A percentile compares a stretch with the other conserved stretches of the same genome.
phyloP scores from a whole-genome alignment of 2,329 filamentous ascomycete species.

The Zymoseptoria pseudotritici region DNA sequence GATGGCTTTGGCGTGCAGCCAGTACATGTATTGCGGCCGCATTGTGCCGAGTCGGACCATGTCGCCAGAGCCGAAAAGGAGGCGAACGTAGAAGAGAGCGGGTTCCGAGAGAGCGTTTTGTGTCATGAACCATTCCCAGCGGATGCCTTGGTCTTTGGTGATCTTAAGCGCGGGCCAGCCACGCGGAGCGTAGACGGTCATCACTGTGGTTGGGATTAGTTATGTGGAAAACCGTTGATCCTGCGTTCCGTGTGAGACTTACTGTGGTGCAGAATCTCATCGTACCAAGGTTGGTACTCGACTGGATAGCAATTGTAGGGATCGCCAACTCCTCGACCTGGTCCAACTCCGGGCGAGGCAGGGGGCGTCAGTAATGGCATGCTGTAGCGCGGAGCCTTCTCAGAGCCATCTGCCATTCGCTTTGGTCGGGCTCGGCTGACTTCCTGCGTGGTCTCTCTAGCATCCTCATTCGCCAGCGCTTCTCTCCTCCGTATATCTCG shows the following conservation, averaged over 20 bases:
- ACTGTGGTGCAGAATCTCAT: slow-evolving; percentile 27
- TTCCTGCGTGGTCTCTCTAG: not conserved
- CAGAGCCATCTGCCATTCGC: slow-evolving; percentile 16
- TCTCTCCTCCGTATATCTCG: slow-evolving; percentile 1
- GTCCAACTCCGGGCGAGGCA: slow-evolving; percentile 9
- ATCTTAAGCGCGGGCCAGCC: slow-evolving; percentile 30
- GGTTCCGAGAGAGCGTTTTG: slow-evolving; percentile 27
- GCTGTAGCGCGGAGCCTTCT: slow-evolving; percentile 10
- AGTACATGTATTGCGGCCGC: slow-evolving; percentile 18
- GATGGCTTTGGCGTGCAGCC: slow-evolving; percentile 26
- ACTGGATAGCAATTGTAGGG: slow-evolving; percentile 29
- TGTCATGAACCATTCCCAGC: slow-evolving; percentile 29
- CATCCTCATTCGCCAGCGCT: not conserved
- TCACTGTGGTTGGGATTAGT: slow-evolving; percentile 13
- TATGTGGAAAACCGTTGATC: not conserved
- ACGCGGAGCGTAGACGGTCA: slow-evolving; percentile 28
- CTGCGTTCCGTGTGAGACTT: not conserved
- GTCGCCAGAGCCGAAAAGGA: slow-evolving; percentile 29
- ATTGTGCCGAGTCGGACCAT: slow-evolving; percentile 22
- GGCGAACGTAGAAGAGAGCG: slow-evolving; percentile 28
- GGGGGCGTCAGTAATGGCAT: slow-evolving; percentile 17
- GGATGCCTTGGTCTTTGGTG: slow-evolving; percentile 21
- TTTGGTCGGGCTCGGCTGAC: slow-evolving; percentile 8
- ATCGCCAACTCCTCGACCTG: slow-evolving; percentile 15
- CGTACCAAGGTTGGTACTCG: slow-evolving; percentile 25